Evolutionary conservation across 1,284 basidiomycete genomes (phyloP), one percentile per base, ranked within the genome.

Genomic region (Hymenochaete sp.): DNA sequence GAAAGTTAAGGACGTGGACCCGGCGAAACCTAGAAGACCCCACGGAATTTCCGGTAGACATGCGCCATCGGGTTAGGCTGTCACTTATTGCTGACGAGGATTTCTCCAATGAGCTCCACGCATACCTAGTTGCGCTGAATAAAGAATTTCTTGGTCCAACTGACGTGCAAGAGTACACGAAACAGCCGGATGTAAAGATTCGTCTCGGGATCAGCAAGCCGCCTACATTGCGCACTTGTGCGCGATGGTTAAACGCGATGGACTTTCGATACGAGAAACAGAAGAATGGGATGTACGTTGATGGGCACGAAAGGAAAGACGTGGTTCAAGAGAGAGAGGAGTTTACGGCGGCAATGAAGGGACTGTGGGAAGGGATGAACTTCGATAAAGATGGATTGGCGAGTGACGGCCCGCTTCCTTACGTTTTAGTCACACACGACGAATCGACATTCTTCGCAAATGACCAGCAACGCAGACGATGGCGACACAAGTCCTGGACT

Each of bases 361-460:
- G 42, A 47, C 21, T 28, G 33, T 38, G 47, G 45, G 26, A 29
- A 38, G 22, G 36, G 43, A 33, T 21, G 28, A 21, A 37, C 19
- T 22, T 37, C n/a, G n/a, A n/a, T n/a, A n/a, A n/a, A n/a, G n/a
- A n/a, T n/a, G n/a, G n/a, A n/a, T n/a, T n/a, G n/a, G n/a, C n/a
- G n/a, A n/a, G n/a, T n/a, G n/a, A n/a, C n/a, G 42, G 14, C 22
- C 10, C 41, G 38, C 32, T n/a, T n/a, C 24, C 32, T 14, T 19
- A 29, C 14, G 38, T 51, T 26, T 21, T 53, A 54, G 57, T 54
- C 50, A 36, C 62, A 11, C 66, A 67, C 37, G 58, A 67, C 51
- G 58, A 68, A 49, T 67, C 64, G 3, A 70, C 62, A 4, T 68
- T 67, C 44, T 65, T 62, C 56, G 60, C 55, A 14, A 62, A 65